Evolutionary conservation across 2,329 filamentous ascomycete genomes (phyloP), one percentile per base, ranked within the genome.

Genomic region (Aspergillus brasiliensis): DNA sequence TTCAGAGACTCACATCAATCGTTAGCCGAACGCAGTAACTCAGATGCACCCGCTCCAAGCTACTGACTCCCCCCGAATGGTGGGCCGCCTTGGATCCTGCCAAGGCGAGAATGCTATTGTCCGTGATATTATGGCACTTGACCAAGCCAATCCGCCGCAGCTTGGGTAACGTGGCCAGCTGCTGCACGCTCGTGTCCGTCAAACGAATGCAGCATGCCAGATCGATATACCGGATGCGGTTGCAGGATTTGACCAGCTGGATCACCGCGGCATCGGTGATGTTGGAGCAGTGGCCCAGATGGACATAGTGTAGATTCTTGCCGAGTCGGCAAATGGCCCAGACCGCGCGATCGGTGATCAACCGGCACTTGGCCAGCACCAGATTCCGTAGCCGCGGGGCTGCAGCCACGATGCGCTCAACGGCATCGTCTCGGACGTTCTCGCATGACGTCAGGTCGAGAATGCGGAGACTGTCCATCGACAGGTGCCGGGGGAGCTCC

Each of bases 291-390:
- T 99, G 95, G 8, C 95, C 95, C 2, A 99, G 83, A 72, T 99
- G 95, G 55, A 99, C 89, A 74, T 97, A 98, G 76, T 99, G 95
- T 57, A 99, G 80, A 69, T 98, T 99, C 81, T 97, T 98, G 63
- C 93, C 92, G 3, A 99, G 84, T 68, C 86, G 89, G 58, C 92
- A 89, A 64, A 99, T 98, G 58, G 93, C 89, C 67, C 90, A 83
- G 8, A 99, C 92, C 8, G 94, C 89, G 49, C 86, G 84, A 77
- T 99, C 94, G 1, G 95, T 98, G 70, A 99, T 91, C 70, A 93
- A 89, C 65, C 90, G 87, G 77, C 95, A 99, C 78, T 99, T 99
- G 65, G 93, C 92, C 15, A 99, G 84, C 5, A 99, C 93, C 3
- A 99, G 82, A 72, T 98, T 98, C 56, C 95, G 89, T 55, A 99